A percentile compares a stretch with the other conserved stretches of the same genome.
These are phyloP conservation scores for Trypethelium eluteriae DNA, from an alignment of 495 filamentous ascomycete species.

Conservation along the genomic window DNA sequence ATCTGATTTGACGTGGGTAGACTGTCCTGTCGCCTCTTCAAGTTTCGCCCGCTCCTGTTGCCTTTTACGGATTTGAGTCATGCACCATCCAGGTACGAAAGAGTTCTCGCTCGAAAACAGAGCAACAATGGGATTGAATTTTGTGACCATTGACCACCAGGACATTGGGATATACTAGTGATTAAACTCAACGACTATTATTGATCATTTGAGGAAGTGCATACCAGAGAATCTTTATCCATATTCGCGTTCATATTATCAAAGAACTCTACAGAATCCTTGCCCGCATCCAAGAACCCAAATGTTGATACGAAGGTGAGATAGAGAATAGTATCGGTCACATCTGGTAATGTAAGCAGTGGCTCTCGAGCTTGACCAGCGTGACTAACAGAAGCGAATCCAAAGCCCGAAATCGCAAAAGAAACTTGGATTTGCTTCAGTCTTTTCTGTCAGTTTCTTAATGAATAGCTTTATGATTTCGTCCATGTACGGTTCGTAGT, in stretches of 20 bases:
- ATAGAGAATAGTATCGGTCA: background rate
- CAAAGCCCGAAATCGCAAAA: background rate
- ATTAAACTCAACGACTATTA: background rate
- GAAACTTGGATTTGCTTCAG: background rate
- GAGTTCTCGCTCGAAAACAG: background rate
- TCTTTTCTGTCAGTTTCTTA: background rate
- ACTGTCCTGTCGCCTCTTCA: background rate
- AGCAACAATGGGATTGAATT: background rate
- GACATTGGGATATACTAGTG: background rate
- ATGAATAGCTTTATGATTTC: background rate
- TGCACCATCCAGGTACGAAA: background rate
- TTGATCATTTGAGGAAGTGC: background rate
- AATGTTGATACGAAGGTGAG: background rate
- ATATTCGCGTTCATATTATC: background rate
- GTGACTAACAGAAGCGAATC: background rate
- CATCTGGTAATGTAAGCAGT: background rate
- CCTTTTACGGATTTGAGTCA: background rate
- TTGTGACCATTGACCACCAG: background rate
- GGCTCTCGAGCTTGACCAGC: background rate
- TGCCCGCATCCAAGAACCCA: background rate
- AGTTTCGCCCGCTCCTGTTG: background rate
- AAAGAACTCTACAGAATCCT: background rate
- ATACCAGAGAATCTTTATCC: background rate
- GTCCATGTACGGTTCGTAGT: constrained; percentile 4
- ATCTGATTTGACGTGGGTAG: background rate